phyloP scores from a whole-genome alignment of 228 moss, liverwort and hornwort genomes.

The Sphagnum fallax region DNA sequence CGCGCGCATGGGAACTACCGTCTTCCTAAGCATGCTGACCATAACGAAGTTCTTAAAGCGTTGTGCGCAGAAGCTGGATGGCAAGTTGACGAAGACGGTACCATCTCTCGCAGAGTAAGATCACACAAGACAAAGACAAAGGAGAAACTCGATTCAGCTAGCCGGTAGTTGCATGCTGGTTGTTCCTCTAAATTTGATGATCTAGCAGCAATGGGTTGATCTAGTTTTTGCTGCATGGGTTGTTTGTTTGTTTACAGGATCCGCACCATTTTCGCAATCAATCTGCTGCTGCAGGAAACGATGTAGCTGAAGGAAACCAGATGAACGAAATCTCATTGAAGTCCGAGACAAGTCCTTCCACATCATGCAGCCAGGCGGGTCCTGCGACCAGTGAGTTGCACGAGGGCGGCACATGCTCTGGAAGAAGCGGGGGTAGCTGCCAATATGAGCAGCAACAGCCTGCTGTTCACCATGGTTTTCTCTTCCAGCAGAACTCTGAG shows the following conservation, averaged over 20 bases:
- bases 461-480: no score
- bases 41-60: conserved; percentile 96
- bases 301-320: conserved; percentile 23
- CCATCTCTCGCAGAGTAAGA: conserved; percentile 73
- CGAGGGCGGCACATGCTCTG: conserved; percentile 40
- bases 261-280: no score
- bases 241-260: no score
- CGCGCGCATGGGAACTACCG: conserved; percentile 96
- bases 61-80: conserved; percentile 97
- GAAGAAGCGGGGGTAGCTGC: conserved; percentile 18
- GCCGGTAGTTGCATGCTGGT: no score
- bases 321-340: conserved; percentile 44
- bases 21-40: conserved; percentile 96
- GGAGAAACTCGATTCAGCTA: no score
- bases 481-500: no score
- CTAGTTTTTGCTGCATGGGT: no score
- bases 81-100: conserved; percentile 99
- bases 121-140: not conserved
- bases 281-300: no score
- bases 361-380: conserved; percentile 61
- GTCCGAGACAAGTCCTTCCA: conserved; percentile 56
- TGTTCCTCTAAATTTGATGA: no score
- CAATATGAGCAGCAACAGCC: no score
- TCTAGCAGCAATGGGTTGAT: no score
- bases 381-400: conserved; percentile 18